phyloP scores from a whole-genome alignment of 352 stramenopile genomes.

The Blastocystis sp. region DNA sequence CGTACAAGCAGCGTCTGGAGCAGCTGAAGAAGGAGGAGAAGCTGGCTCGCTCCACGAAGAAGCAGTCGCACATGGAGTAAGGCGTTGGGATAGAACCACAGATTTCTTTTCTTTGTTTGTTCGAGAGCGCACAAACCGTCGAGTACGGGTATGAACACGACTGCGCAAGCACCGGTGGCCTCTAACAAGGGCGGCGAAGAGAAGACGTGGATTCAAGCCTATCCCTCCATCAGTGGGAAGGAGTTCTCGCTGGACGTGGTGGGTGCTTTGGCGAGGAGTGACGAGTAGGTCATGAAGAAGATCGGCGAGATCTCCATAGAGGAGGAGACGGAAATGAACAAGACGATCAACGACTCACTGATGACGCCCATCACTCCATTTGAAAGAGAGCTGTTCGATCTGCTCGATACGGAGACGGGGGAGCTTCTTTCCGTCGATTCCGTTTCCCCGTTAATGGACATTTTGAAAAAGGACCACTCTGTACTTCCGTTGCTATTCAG shows the following conservation, averaged over 20 bases:
- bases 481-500: not conserved
- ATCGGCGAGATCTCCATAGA: slow-evolving; percentile 63
- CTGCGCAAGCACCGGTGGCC: not conserved
- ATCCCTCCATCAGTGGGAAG: slow-evolving; percentile 38
- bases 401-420: slow-evolving; percentile 54
- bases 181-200: not conserved
- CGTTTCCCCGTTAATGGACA: slow-evolving; percentile 15
- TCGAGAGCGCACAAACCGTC: too few relatives aligned
- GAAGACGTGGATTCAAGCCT: slow-evolving; percentile 64
- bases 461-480: slow-evolving; percentile 52
- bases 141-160: too few relatives aligned
- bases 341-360: slow-evolving; percentile 25
- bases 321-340: slow-evolving; percentile 56
- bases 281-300: slow-evolving; percentile 54
- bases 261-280: not conserved
- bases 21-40: slow-evolving; percentile 31
- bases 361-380: slow-evolving; percentile 62
- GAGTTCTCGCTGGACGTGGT: slow-evolving; percentile 37
- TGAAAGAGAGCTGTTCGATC: slow-evolving; percentile 44
- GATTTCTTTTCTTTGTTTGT: not conserved
- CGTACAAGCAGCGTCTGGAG: slow-evolving; percentile 68
- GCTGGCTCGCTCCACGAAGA: not conserved
- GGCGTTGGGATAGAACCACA: not conserved
- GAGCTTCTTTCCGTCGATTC: slow-evolving; percentile 36
- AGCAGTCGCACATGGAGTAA: not conserved